These are phyloP conservation scores for Trichoderma afroharzianum DNA, from an alignment of 2,329 filamentous ascomycete species.

Conservation along the genomic window DNA sequence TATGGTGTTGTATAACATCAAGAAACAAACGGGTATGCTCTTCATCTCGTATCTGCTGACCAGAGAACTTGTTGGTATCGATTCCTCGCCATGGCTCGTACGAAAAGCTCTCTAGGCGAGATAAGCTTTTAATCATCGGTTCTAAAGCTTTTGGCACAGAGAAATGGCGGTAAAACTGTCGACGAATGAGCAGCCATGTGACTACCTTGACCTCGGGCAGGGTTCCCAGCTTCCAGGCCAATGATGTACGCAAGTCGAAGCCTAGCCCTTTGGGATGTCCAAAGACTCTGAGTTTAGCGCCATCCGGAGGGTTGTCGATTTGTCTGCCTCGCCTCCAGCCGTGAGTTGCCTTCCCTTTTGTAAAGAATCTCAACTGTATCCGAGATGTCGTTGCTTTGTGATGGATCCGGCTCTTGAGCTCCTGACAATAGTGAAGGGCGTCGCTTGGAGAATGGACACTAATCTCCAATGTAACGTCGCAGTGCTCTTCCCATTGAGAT, in stretches of 20 bases:
- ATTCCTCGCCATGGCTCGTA: background rate
- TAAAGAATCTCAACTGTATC: too few relatives aligned
- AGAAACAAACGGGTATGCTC: background rate
- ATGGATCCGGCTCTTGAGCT: background rate
- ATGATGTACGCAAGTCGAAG: background rate
- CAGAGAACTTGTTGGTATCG: background rate
- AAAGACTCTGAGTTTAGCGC: background rate
- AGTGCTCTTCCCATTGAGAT: background rate
- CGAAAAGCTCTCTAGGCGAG: background rate
- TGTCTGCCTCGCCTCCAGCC: background rate
- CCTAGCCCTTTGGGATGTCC: background rate
- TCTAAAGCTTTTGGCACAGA: background rate
- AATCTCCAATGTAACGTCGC: background rate
- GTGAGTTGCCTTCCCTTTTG: too few relatives aligned
- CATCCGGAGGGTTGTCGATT: background rate
- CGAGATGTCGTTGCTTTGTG: too few relatives aligned
- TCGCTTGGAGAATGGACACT: background rate
- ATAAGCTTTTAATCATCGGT: background rate
- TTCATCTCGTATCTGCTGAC: background rate
- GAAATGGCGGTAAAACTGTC: background rate
- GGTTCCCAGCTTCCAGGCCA: background rate
- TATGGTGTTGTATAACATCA: background rate
- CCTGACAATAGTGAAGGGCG: background rate
- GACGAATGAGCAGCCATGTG: background rate
- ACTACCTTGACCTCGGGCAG: background rate